A percentile compares a stretch with the other conserved stretches of the same genome.
phyloP scores from a whole-genome alignment of 805 yeast species.

The Jamesozyma lodderae region DNA sequence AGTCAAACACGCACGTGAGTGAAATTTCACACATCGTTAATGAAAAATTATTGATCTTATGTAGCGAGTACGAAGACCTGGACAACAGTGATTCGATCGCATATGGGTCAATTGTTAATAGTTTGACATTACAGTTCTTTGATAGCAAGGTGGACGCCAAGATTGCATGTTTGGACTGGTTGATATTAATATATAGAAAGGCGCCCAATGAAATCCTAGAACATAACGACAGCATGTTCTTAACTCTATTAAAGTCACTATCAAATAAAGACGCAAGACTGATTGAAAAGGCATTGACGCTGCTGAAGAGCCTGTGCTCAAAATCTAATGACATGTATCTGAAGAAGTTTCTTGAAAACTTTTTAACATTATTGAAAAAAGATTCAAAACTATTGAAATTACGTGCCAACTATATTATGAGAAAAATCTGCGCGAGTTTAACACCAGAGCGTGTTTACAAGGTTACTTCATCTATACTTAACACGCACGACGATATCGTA shows the following conservation, averaged over 20 bases:
- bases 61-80: conserved; percentile 20
- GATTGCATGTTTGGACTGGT: conserved; percentile 83
- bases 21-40: conserved; percentile 51
- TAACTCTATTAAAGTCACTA: conserved; percentile 66
- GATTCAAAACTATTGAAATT: conserved; percentile 60
- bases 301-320: conserved; percentile 25
- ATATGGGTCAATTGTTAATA: conserved; percentile 53
- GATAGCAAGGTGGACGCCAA: conserved; percentile 75
- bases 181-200: conserved; percentile 66
- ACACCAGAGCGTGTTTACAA: conserved; percentile 78
- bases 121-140: conserved; percentile 61
- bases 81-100: conserved; percentile 21
- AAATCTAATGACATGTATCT: conserved; percentile 60
- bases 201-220: conserved; percentile 50
- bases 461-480: conserved; percentile 68
- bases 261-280: conserved; percentile 38
- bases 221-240: conserved; percentile 55
- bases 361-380: conserved; percentile 58
- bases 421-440: conserved; percentile 73
- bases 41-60: conserved; percentile 44
- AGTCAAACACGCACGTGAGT: conserved; percentile 40
- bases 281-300: conserved; percentile 25
- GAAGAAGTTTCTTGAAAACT: conserved; percentile 60
- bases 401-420: conserved; percentile 72
- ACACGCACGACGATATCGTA: conserved; percentile 47